phyloP scores from a whole-genome alignment of 805 yeast genomes.

The Sugiyamaella smithiae region DNA sequence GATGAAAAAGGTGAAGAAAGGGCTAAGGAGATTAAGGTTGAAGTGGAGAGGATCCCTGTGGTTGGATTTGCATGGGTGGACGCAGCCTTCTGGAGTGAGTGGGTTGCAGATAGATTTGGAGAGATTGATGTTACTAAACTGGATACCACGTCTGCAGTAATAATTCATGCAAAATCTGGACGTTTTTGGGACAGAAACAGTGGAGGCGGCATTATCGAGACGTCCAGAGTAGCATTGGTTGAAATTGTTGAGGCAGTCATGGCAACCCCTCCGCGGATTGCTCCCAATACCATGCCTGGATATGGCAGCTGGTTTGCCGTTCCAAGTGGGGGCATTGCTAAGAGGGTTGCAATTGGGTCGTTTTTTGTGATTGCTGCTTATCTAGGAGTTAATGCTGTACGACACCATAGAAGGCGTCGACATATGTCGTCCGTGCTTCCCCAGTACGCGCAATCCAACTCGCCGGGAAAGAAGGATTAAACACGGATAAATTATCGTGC shows the following conservation, averaged over 20 bases:
- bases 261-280: slow-evolving; percentile 13
- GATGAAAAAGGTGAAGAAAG: slow-evolving; percentile 31
- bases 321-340: background rate
- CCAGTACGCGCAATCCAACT: background rate
- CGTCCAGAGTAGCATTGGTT: slow-evolving; percentile 24
- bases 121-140: slow-evolving; percentile 20
- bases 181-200: slow-evolving; percentile 32
- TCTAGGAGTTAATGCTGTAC: background rate
- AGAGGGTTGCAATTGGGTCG: background rate
- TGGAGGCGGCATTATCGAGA: slow-evolving; percentile 25
- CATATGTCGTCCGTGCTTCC: background rate
- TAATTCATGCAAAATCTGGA: slow-evolving; percentile 30
- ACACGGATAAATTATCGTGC: too few species aligned
- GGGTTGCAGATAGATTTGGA: slow-evolving; percentile 33
- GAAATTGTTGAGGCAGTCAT: slow-evolving; percentile 21
- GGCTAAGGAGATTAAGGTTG: slow-evolving; percentile 31
- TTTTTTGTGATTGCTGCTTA: background rate
- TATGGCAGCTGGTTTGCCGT: slow-evolving; percentile 9
- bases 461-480: slow-evolving; percentile 1
- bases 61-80: slow-evolving; percentile 39
- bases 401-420: background rate
- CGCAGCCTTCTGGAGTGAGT: slow-evolving; percentile 34
- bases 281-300: slow-evolving; percentile 13
- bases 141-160: slow-evolving; percentile 25
- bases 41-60: slow-evolving; percentile 22